Evolutionary conservation across 2,329 filamentous ascomycete genomes (phyloP).

Genomic region (Clonostachys solani): DNA sequence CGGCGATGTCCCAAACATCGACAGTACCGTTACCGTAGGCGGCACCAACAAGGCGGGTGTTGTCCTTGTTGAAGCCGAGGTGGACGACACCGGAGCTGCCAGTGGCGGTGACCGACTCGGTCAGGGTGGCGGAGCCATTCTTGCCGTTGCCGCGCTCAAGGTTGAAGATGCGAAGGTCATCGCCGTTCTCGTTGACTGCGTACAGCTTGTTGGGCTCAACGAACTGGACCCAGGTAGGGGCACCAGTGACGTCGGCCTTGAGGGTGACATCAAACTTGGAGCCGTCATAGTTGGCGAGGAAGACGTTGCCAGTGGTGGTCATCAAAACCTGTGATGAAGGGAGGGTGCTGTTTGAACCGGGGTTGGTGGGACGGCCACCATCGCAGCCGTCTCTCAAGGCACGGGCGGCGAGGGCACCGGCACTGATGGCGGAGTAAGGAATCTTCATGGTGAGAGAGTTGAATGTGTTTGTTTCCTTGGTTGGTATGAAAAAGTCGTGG

Average conservation of each 20-base stretch:
- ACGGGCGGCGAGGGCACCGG: neutral
- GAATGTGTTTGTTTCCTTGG: neutral
- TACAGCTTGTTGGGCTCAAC: slow-evolving; percentile 33
- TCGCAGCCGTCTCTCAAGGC: neutral
- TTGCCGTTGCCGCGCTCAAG: slow-evolving; percentile 12
- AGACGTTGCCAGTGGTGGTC: slow-evolving; percentile 22
- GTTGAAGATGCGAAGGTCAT: slow-evolving; percentile 30
- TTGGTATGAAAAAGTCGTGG: too few relatives aligned
- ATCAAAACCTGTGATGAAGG: slow-evolving; percentile 1
- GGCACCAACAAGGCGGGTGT: slow-evolving; percentile 38
- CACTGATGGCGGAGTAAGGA: neutral
- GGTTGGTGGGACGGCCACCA: neutral
- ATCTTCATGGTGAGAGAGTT: slow-evolving; percentile 1
- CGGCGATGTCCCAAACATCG: slow-evolving; percentile 39
- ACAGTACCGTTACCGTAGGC: slow-evolving; percentile 33
- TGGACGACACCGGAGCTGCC: slow-evolving; percentile 40
- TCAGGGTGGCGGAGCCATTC: slow-evolving; percentile 16
- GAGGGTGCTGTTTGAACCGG: too few relatives aligned
- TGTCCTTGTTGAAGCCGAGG: slow-evolving; percentile 38
- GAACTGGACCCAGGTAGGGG: slow-evolving; percentile 42
- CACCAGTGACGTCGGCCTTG: slow-evolving; percentile 23
- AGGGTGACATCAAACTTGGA: slow-evolving; percentile 28
- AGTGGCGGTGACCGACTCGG: slow-evolving; percentile 15
- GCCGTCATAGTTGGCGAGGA: slow-evolving; percentile 35
- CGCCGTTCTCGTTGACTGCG: slow-evolving; percentile 41